Evolutionary conservation across 495 filamentous ascomycete genomes (phyloP), one percentile per base, ranked within the genome.

Genomic region (Friedmanniomyces simplex): DNA sequence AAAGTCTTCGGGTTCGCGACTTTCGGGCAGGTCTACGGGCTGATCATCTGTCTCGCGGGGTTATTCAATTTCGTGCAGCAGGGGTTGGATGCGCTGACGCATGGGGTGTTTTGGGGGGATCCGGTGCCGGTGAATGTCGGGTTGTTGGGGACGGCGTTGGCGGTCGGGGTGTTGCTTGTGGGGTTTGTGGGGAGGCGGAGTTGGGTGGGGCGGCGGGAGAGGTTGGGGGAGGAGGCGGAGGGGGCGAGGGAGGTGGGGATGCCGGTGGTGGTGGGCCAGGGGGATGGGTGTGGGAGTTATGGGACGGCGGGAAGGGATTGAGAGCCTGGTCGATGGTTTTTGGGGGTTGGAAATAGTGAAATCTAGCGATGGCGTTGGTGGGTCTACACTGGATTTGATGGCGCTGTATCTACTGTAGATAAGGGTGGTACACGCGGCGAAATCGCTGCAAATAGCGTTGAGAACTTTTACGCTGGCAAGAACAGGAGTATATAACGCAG

Each of bases 1-100:
- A 96, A 96, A 71, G 91, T 98, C 32, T 98, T 98, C 68, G 91
- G 93, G 8, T 96, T 95, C 72, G 82, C 81, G 58, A 96, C 91
- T 0, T 97, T 96, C 61, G 91, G 91, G 25, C 96, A 87, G 55
- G 88, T 98, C 25, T 96, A 97, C 68, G 93, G 93, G n/a, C 77
- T 90, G 8, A 84, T 96, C 54, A 96, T 96, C 57, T 96, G 89
- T 66, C 67, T 93, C 2, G 83, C 90, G 1, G 93, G 93, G 6
- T 63, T 98, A 12, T 77, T 91, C 50, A 96, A 95, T 69, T 91
- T 98, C 63, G 80, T 77, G 18, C 91, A 97, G 74, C 82, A 83
- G 11, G 89, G 78, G 0, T 73, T 97, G 26, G 93, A 96, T 68
- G 82, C 82, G 54, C 60, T 93, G 52, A 91, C 89, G 28, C 85